Evolutionary conservation across 257 asterid species (phyloP).

Genomic region (Salvia miltiorrhiza): DNA sequence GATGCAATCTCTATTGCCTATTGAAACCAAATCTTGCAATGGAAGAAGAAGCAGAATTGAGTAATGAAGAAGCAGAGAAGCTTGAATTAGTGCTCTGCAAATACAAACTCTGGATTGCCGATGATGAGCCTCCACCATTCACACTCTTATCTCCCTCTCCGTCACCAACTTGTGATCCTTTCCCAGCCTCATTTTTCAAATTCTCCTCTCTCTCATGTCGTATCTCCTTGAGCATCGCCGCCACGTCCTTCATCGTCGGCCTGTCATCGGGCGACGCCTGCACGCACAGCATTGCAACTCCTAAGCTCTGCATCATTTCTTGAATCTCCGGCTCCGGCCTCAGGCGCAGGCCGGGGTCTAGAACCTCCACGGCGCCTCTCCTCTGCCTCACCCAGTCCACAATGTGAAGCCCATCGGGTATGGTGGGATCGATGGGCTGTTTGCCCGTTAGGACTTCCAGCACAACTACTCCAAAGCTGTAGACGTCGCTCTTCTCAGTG

Average conservation of each 20-base stretch:
- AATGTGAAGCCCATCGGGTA: constrained; percentile 74
- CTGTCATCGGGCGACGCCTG: constrained; percentile 63
- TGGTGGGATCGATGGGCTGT: constrained; percentile 79
- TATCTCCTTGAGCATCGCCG: constrained; percentile 78
- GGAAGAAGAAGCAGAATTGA: constrained; percentile 48
- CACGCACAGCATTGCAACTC: constrained; percentile 80
- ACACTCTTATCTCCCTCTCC: constrained; percentile 17
- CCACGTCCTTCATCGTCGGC: constrained; percentile 80
- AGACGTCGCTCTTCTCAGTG: constrained; percentile 80
- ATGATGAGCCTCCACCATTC: constrained; percentile 43
- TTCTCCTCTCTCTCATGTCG: constrained; percentile 60
- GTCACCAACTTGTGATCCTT: constrained; percentile 31
- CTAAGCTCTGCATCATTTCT: constrained; percentile 77
- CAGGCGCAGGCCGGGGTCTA: constrained; percentile 41
- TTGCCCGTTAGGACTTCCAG: constrained; percentile 78
- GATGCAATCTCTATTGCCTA: neutral
- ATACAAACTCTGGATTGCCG: constrained; percentile 43
- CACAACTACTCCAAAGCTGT: constrained; percentile 76
- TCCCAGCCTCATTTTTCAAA: constrained; percentile 36
- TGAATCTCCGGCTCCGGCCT: constrained; percentile 57
- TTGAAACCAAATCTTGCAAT: constrained; percentile 39
- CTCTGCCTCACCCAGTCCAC: constrained; percentile 81
- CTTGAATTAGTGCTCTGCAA: constrained; percentile 61
- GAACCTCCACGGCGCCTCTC: constrained; percentile 44
- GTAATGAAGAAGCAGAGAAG: constrained; percentile 74